These are phyloP conservation scores for Clausena lansium DNA, from an alignment of 345 rosid genomes.

Conservation along the genomic window DNA sequence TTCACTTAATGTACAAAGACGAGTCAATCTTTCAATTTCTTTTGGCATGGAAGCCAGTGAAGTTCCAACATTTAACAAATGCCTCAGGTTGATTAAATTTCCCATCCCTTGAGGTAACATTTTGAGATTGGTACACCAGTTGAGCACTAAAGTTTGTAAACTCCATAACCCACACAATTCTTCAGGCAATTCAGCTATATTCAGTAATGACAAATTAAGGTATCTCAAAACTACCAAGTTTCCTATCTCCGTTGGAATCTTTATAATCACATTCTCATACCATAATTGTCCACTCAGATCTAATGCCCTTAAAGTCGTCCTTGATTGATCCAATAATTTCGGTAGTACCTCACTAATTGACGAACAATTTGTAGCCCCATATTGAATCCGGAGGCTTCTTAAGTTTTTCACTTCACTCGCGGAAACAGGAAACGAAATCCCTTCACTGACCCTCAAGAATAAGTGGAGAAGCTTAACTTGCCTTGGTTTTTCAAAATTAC, in stretches of 20 bases:
- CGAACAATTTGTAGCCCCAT: not conserved
- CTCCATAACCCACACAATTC: not conserved
- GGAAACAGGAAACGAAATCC: not conserved
- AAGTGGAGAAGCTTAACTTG: too few relatives aligned
- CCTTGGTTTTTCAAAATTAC: not conserved
- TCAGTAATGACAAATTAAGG: not conserved
- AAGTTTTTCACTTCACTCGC: not conserved
- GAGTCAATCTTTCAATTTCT: not conserved
- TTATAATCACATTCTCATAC: not conserved
- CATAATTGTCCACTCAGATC: not conserved
- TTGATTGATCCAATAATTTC: not conserved
- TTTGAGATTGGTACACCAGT: not conserved
- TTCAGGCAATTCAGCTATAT: not conserved
- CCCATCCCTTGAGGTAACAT: not conserved
- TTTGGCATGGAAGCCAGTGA: not conserved
- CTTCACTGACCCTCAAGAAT: not conserved
- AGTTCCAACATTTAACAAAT: not conserved
- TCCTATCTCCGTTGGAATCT: not conserved
- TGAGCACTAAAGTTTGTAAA: not conserved
- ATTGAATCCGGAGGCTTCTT: not conserved
- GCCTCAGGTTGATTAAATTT: conserved; percentile 1
- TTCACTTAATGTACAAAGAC: not conserved
- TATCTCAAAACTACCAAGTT: conserved; percentile 8
- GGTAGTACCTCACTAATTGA: too few relatives aligned
- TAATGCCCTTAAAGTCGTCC: not conserved